Base-by-base conservation (phyloP, 805 yeast genomes). In the Saturnispora zaruensis region DNA sequence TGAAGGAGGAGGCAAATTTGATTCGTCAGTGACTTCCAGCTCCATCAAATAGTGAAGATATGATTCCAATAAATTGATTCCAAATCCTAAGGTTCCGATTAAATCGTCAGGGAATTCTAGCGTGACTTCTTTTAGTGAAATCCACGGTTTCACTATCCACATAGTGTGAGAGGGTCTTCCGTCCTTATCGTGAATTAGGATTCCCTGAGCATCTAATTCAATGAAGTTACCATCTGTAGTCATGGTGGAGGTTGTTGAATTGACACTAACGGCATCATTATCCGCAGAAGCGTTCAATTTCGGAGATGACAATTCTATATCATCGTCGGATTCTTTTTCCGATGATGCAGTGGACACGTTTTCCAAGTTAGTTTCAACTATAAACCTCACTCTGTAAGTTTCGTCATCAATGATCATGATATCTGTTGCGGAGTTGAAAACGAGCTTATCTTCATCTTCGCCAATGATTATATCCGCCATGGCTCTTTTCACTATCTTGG, bases 141-240 rank as follows among this genome's bases (percentile, higher is more conserved):
- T 69, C 65, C 82, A 84, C 3, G 95, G 95, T 58, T 86, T 83
- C 5, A 93, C 74, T 4, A 91, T 81, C 98, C 98, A 91, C 86
- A 93, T 86, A 1, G 96, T 81, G 64, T 88, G 95, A 0, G 84
- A 72, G 1, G 91, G 90, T 34, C 75, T 62, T 14, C 75, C 71
- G 0, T 81, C 72, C 34, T 69, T 68, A 60, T 83, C 85, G 55
- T 80, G 84, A 7, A 93, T 82, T 20, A 91, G 65, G 8, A 93
- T 83, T 3, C 99, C 99, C 61, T 91, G 97, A 0, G 96, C 98
- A 64, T 91, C 98, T 37, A 90, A 69, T 56, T 87, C 91, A 7
- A 82, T 76, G 14, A 76, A 67, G 8, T 75, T 79, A 6, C 84
- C 84, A 57, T 81, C 79, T 18, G 82, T 80, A 0, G 77, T 67